Percentiles rank a stretch among this genome's conserved stretches.
These are phyloP conservation scores for Pichia phayaonensis DNA, from an alignment of 805 yeast genomes.

Conservation along the genomic window DNA sequence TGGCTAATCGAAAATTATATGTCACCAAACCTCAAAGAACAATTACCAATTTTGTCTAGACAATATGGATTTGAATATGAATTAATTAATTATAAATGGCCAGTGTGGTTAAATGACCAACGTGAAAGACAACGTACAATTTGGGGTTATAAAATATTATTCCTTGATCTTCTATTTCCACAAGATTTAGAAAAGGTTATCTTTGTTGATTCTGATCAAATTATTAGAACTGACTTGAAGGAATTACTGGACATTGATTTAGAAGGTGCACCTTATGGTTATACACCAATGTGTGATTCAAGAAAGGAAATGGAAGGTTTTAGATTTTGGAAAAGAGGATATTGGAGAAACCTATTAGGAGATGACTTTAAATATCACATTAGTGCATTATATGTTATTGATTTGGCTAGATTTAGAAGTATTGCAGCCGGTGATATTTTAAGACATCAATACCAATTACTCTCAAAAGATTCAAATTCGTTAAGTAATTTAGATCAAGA, in stretches of 20 bases:
- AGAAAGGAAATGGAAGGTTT: constrained; percentile 74
- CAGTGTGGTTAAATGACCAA: constrained; percentile 78
- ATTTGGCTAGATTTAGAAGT: constrained; percentile 57
- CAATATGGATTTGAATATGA: constrained; percentile 63
- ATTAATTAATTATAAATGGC: constrained; percentile 86
- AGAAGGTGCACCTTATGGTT: constrained; percentile 80
- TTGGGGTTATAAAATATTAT: constrained; percentile 84
- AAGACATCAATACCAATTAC: constrained; percentile 75
- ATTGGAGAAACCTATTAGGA: constrained; percentile 64
- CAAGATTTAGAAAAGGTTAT: constrained; percentile 64
- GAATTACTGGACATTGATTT: constrained; percentile 64
- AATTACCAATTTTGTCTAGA: constrained; percentile 52
- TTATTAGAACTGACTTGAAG: constrained; percentile 65
- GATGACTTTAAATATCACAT: constrained; percentile 65
- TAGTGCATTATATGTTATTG: constrained; percentile 79
- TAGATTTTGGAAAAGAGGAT: constrained; percentile 90
- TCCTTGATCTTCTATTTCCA: constrained; percentile 84
- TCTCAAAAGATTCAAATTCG: constrained; percentile 74
- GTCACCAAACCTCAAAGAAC: constrained; percentile 58
- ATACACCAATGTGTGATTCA: constrained; percentile 81
- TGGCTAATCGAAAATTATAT: constrained; percentile 83
- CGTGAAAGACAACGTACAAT: constrained; percentile 69
- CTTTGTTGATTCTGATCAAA: constrained; percentile 82
- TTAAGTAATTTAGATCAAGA: constrained; percentile 86
- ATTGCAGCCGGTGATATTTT: constrained; percentile 70